These are phyloP conservation scores for Penicillium brasilianum DNA, from an alignment of 2,329 filamentous ascomycete genomes.

Conservation along the genomic window DNA sequence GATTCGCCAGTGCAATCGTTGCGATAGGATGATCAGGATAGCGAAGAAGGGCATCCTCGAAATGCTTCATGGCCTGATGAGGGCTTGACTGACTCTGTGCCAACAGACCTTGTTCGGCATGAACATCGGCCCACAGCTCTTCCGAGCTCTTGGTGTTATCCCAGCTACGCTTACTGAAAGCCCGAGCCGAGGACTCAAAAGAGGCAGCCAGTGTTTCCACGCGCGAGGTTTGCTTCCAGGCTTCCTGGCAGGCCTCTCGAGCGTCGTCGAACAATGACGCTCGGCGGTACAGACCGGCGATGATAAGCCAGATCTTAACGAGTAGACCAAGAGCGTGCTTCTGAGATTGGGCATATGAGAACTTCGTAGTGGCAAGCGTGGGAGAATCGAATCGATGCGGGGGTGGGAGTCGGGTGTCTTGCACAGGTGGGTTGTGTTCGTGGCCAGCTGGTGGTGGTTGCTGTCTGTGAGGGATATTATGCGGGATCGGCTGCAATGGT, in stretches of 20 bases:
- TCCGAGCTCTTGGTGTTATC: slow-evolving; percentile 80
- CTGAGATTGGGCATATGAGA: slow-evolving; percentile 57
- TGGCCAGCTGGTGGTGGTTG: slow-evolving; percentile 44
- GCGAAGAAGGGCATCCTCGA: slow-evolving; percentile 81
- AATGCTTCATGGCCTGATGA: slow-evolving; percentile 74
- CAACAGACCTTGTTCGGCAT: slow-evolving; percentile 75
- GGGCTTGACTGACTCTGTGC: slow-evolving; percentile 65
- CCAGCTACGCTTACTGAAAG: slow-evolving; percentile 72
- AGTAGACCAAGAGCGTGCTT: slow-evolving; percentile 65
- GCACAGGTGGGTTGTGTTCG: slow-evolving; percentile 49
- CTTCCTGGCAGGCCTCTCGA: slow-evolving; percentile 79
- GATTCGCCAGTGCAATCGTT: slow-evolving; percentile 80
- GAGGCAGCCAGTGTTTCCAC: slow-evolving; percentile 71
- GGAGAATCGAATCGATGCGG: slow-evolving; percentile 46
- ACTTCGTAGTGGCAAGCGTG: slow-evolving; percentile 53
- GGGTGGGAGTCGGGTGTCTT: slow-evolving; percentile 47
- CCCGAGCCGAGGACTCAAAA: slow-evolving; percentile 66
- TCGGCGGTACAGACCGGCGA: slow-evolving; percentile 84
- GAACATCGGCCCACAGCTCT: slow-evolving; percentile 82
- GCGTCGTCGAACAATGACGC: slow-evolving; percentile 81
- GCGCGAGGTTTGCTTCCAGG: slow-evolving; percentile 72
- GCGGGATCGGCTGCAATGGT: slow-evolving; percentile 39
- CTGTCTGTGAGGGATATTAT: slow-evolving; percentile 45
- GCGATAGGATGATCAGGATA: slow-evolving; percentile 79
- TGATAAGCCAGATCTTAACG: slow-evolving; percentile 85